Conservation (phyloP, 306 rosid genomes). For the Cicer judaicum region DNA sequence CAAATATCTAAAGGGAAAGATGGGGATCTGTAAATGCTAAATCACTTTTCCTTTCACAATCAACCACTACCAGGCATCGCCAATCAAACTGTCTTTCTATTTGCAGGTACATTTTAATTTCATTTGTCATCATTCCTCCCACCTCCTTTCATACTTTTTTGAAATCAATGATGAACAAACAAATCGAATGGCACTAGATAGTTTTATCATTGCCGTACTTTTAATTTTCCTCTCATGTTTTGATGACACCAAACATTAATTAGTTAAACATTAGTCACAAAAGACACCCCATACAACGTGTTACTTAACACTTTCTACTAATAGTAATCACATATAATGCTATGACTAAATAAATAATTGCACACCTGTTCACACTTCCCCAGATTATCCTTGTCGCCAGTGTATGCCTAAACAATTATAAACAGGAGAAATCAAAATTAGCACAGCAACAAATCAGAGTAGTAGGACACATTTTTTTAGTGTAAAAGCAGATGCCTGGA, state of each 20-base stretch:
- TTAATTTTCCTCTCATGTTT: not conserved
- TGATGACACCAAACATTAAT: not conserved
- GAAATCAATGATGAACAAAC: constrained; percentile 36
- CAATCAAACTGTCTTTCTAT: constrained; percentile 23
- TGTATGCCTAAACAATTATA: constrained; percentile 67
- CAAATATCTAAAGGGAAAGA: constrained; percentile 33
- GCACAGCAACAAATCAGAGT: constrained; percentile 37
- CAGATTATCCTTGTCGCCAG: constrained; percentile 80
- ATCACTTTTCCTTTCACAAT: constrained; percentile 21
- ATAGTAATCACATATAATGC: constrained; percentile 33
- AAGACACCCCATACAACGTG: constrained; percentile 24
- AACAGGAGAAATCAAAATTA: constrained; percentile 46
- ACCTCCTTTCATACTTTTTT: constrained; percentile 17
- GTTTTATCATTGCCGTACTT: constrained; percentile 10
- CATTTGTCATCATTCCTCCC: constrained; percentile 35
- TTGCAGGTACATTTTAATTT: constrained; percentile 10
- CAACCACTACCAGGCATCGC: constrained; percentile 19
- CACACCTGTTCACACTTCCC: constrained; percentile 99
- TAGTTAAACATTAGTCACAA: constrained; percentile 14
- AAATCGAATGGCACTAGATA: constrained; percentile 13
- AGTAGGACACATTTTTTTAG: not conserved
- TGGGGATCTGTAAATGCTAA: constrained; percentile 25
- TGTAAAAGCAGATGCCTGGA: constrained; percentile 35
- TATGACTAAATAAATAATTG: constrained; percentile 42
- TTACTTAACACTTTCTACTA: constrained; percentile 9